Evolutionary conservation across 352 stramenopile genomes (phyloP).

Genomic region (Pythium dissimile): DNA sequence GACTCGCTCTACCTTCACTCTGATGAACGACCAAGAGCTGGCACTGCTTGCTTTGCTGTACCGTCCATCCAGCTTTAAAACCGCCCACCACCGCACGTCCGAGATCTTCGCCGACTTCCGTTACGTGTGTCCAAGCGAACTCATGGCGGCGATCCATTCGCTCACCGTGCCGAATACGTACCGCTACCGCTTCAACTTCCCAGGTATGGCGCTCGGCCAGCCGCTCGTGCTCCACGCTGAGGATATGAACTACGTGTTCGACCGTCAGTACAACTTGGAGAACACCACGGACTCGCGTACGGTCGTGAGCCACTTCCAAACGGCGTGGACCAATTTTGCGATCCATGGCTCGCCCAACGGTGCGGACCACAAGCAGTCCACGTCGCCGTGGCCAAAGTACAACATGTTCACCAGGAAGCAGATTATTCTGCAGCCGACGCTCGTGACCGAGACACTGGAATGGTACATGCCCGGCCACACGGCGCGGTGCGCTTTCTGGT

Average conservation of each 20-base stretch:
- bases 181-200: constrained; percentile 19
- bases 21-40: not conserved
- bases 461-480: not conserved
- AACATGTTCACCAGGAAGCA: not conserved
- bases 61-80: too few relatives aligned
- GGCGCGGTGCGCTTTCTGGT: not conserved
- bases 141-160: not conserved
- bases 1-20: not conserved
- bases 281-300: not conserved
- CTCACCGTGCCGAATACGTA: not conserved
- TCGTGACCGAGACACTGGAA: not conserved
- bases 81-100: too few relatives aligned
- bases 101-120: too few relatives aligned
- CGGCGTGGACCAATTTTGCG: constrained; percentile 2
- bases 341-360: not conserved
- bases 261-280: not conserved
- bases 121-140: constrained; percentile 12
- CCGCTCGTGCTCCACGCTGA: constrained; percentile 3
- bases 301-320: not conserved
- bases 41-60: not conserved
- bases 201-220: not conserved
- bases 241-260: constrained; percentile 5
- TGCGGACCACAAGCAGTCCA: not conserved
- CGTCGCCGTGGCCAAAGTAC: not conserved
- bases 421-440: not conserved